Base-by-base conservation (phyloP, 2,329 filamentous ascomycete species). In the Pseudogymnoascus destructans region DNA sequence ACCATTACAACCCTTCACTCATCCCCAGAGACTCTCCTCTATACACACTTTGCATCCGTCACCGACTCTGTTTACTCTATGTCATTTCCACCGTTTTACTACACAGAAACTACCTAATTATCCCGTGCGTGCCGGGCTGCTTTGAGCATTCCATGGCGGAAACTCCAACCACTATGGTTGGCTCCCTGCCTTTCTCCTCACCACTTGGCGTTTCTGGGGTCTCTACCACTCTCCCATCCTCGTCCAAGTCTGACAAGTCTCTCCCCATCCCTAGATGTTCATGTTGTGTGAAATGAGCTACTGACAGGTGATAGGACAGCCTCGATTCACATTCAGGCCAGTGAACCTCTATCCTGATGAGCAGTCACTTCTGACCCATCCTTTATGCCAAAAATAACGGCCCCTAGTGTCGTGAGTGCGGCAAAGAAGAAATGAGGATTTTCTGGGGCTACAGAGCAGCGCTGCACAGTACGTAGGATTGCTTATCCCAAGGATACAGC, bases 181-280 rank as follows among this genome's bases (percentile, higher is more conserved):
- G 46, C 25, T 52, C 46, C 23, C 30, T 52, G 13, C 23, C 25
- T 52, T 52, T 52, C 46, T 52, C 46, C 46, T 52, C 46, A 30
- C 15, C 15, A 52, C 46, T 52, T 52, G 46, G 46, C 46, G 10
- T 52, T 13, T 52, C 46, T 30, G 7, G 46, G 46, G 25, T 30
- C 46, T 52, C 25, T 52, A 10, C 15, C n/a, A 30, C 46, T 30
- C 40, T 46, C 38, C 38, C 11, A 30, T 30, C 25, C 25, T 17
- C 42, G 8, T 49, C 25, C 46, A 52, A 19, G 46, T 52, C 15
- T 8, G 9, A 30, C 46, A 9, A 5, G 25, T 30, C 25, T 17
- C 25, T 30, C 15, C 25, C 25, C 3, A n/a, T 23, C 6, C 46
- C 46, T 11, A 11, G 46, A 8, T 9, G 5, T 11, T 25, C 15